Evolutionary conservation across 495 filamentous ascomycete species (phyloP).

Genomic region (Talaromyces wortmannii): DNA sequence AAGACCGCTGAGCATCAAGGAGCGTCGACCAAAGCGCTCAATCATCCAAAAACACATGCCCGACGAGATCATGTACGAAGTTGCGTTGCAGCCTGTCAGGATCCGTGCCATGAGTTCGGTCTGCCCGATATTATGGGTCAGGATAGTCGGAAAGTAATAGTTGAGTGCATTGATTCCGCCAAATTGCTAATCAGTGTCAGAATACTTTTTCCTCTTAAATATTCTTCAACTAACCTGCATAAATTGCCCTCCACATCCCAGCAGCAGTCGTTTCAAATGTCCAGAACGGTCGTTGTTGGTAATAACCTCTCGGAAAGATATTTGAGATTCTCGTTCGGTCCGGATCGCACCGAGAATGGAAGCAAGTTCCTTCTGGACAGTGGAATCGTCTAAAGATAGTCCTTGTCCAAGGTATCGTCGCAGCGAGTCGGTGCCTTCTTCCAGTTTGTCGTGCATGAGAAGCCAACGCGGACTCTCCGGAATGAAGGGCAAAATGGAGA

Average conservation of each 20-base stretch:
- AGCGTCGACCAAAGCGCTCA: constrained; percentile 57
- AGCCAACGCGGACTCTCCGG: constrained; percentile 5
- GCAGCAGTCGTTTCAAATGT: no score
- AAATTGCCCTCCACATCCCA: no score
- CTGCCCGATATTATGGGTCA: constrained; percentile 40
- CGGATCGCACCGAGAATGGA: no score
- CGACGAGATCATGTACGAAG: constrained; percentile 61
- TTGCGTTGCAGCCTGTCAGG: constrained; percentile 61
- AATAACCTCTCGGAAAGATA: no score
- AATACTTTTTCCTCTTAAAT: no score
- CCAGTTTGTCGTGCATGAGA: background rate
- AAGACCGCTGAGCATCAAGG: constrained; percentile 53
- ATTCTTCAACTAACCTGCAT: no score
- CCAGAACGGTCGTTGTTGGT: no score
- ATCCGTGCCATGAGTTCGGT: constrained; percentile 71
- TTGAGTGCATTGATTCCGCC: constrained; percentile 45
- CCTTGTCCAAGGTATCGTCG: constrained; percentile 2
- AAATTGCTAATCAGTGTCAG: constrained; percentile 16
- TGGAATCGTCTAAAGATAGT: no score
- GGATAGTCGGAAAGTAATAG: constrained; percentile 45
- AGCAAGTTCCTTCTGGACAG: no score
- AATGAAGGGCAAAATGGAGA: constrained; percentile 1
- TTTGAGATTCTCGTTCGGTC: no score
- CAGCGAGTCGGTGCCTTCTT: background rate
- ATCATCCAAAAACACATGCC: constrained; percentile 65